Evolutionary conservation across 352 stramenopile genomes (phyloP), one percentile per base, ranked within the genome.

Genomic region (Aphanomyces cochlioides): DNA sequence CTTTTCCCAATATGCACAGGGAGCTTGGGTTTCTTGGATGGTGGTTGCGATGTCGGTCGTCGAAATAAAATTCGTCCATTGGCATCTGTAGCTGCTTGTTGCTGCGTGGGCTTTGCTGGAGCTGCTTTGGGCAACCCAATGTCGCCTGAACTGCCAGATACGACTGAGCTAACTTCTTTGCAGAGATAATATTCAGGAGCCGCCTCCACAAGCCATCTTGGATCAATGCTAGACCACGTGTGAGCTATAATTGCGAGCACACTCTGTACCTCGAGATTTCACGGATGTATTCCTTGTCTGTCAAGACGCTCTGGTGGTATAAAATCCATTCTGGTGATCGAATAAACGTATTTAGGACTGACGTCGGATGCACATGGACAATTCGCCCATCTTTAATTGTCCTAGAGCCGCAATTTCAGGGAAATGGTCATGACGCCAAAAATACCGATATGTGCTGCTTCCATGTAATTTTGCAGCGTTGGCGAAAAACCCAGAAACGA

Each of bases 221-320:
- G 86, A 28, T 93, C 81, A 53, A 93, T 90, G 57, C 72, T 61
- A 61, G 7, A 17, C 8, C 50, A 19, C 15, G 17, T 58, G 50
- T 58, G 8, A 58, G 17, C 7, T 28, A 7, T 58, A 12, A 12
- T 58, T 12, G 10, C 1, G 19, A 19, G 10, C 15, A 58, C 8
- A 58, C 36, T 0, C 8, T 8, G 15, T 61, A 61, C 54, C 54
- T 84, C 12, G 75, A 81, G 43, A 91, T 80, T 48, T 90, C 81
- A 8, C 84, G 83, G 34, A 96, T 85, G 67, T 92, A 98, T 77
- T 99, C 96, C 67, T 99, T 97, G 0, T 89, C 97, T 1, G 97
- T 99, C 54, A 98, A 90, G 34, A 99, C 96, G 48, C 98, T 96
- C 77, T 99, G 95, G 73, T 99, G 96, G 78, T 99, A 99, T 39